Evolutionary conservation across 768 basidiomycete species (phyloP), one percentile per base, ranked within the genome.

Genomic region (Lentinula detonsa): DNA sequence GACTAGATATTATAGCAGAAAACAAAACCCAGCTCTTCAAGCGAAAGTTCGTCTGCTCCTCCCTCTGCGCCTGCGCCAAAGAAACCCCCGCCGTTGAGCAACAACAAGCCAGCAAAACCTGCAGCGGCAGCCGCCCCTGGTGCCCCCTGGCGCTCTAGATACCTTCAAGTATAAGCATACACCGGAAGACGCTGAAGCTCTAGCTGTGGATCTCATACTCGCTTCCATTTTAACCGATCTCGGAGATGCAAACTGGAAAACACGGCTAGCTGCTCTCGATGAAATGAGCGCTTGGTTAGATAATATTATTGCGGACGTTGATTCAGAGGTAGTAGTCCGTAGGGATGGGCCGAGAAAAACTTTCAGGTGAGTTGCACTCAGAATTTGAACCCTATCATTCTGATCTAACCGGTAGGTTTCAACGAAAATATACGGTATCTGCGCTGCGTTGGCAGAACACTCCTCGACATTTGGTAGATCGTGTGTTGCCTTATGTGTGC

Each of bases 331-430:
- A 4, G 68, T 99, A 40, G 84, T 98, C 18, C 82, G 96, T 31
- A 87, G 64, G 94, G 95, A 2, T 98, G 94, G 95, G 83, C 81
- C n/a, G 97, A 99, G 76, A 98, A 97, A 79, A 99, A 98, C 68
- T 99, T 99, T 66, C 96, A 99, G 78, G 95, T 91, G 62, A 60
- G 73, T 68, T 23, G 6, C 45, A 16, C 13, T 11, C 57, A 48
- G n/a, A 3, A 34, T 10, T 23, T 33, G 2, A 21, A 49, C 18
- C n/a, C 28, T 31, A 10, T 35, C 3, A 23, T 6, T 16, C 46
- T 37, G 34, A 40, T 35, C 7, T 34, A 11, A 16, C 2, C 6
- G 10, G 16, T 58, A 98, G 95, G 95, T 99, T 50, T 95, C 92
- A 5, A 79, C 87, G 15, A 98, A 95, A 72, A 72, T 98, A 54